Conservation (phyloP, 306 rosid genomes). For the Styphnolobium japonicum region DNA sequence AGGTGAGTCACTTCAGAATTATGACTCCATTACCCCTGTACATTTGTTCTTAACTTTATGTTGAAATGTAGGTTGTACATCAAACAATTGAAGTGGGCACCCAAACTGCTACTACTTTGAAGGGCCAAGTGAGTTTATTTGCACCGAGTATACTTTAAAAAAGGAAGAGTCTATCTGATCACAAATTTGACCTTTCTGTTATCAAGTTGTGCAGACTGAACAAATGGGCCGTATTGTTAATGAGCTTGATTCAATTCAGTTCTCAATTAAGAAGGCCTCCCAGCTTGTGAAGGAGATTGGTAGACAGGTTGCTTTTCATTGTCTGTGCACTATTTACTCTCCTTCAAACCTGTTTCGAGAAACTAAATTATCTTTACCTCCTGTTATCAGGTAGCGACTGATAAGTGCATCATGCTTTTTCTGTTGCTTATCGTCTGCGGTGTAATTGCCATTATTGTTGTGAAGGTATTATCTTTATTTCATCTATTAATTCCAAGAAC, state of each 20-base stretch:
- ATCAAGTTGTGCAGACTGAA: constrained; percentile 66
- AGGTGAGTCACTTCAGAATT: constrained; percentile 48
- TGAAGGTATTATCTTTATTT: constrained; percentile 63
- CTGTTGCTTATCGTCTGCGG: constrained; percentile 87
- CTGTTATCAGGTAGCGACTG: constrained; percentile 85
- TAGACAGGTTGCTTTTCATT: constrained; percentile 67
- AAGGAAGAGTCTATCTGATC: constrained; percentile 15
- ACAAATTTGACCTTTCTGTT: constrained; percentile 27
- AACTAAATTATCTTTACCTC: constrained; percentile 15
- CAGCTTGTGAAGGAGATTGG: constrained; percentile 99
- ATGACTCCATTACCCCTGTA: constrained; percentile 6
- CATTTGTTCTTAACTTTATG: constrained; percentile 30
- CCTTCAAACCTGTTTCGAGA: constrained; percentile 3
- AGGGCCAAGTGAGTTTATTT: constrained; percentile 83
- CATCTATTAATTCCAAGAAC: not conserved
- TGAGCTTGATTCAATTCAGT: constrained; percentile 96
- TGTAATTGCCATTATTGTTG: constrained; percentile 90
- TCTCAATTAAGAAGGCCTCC: constrained; percentile 96
- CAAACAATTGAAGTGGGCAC: constrained; percentile 97
- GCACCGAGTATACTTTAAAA: constrained; percentile 1
- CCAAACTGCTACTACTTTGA: constrained; percentile 82
- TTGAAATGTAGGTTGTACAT: constrained; percentile 65
- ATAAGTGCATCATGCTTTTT: constrained; percentile 97
- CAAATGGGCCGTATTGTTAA: constrained; percentile 99
- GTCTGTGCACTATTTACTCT: not conserved